Base-by-base conservation (phyloP, 306 rosid species). In the Corylus americana region DNA sequence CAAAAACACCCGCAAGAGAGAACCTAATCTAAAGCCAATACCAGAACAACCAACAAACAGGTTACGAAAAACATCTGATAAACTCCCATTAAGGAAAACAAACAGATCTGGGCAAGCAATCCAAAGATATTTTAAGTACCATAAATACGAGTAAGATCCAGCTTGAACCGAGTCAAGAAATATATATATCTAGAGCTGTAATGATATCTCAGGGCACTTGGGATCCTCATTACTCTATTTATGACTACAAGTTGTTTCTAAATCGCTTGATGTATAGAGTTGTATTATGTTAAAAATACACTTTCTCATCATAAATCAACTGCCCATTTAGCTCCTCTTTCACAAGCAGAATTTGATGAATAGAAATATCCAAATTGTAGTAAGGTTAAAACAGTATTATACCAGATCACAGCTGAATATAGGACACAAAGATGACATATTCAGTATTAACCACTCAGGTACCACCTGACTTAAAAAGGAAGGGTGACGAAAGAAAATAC, bases 401-500 rank as follows among this genome's bases (percentile, higher is more conserved):
- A 20, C 14, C 7, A 59, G 66, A 59, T 59, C 31, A 59, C 29
- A 25, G 2, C 35, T 59, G 6, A 7, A 58, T 0, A n/a, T 22
- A 20, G 4, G 8, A 57, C 25, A 20, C 27, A 10, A 7, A 39
- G 45, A 42, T 22, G 63, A 66, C 39, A 74, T 35, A 31, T 64
- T 42, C 53, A 74, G 9, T 31, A 74, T 18, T 57, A 37, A 31
- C 35, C 20, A 20, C 69, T 51, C 25, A 50, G 70, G 61, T 74
- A 67, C 7, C 54, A 69, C 62, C 62, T 70, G 16, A 77, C 29
- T 13, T 64, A 55, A 42, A 39, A 39, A 12, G 14, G n/a, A 70
- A 31, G 55, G 62, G 78, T 13, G 44, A 29, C 44, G 62, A 59
- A n/a, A 5, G 47, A 44, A 82, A 53, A 58, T 89, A 95, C 99